A percentile compares a stretch with the other conserved stretches of the same genome.
These are phyloP conservation scores for Geotrichum cucujoidarum DNA, from an alignment of 1,139 yeast genomes.

Conservation along the genomic window DNA sequence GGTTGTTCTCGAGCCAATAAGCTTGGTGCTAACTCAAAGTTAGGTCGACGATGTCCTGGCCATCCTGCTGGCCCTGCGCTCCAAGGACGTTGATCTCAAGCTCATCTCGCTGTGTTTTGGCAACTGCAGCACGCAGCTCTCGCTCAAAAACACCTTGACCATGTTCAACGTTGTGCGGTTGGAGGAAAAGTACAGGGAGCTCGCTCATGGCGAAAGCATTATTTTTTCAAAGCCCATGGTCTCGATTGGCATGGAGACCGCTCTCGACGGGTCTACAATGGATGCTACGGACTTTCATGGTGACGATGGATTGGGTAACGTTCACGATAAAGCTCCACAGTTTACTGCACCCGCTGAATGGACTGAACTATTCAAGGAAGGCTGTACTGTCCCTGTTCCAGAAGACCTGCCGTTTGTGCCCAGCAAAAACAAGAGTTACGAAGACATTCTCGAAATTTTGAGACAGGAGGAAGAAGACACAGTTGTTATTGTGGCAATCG, in stretches of 20 bases:
- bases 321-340: constrained; percentile 36
- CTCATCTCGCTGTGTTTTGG: constrained; percentile 42
- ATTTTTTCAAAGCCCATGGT: constrained; percentile 29
- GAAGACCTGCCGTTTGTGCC: constrained; percentile 32
- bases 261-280: constrained; percentile 32
- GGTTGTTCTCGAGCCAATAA: no score
- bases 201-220: constrained; percentile 21
- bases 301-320: constrained; percentile 41
- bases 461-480: constrained; percentile 35
- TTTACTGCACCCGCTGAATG: constrained; percentile 35
- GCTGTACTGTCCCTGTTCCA: constrained; percentile 1
- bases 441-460: constrained; percentile 37
- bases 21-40: not conserved
- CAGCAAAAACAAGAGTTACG: constrained; percentile 32
- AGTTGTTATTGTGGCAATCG: constrained; percentile 40
- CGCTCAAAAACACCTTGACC: constrained; percentile 38
- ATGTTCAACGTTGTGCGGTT: constrained; percentile 36
- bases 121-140: constrained; percentile 37
- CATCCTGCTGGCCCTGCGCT: constrained; percentile 36
- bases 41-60: constrained; percentile 41
- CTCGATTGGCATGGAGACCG: constrained; percentile 36
- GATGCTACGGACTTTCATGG: constrained; percentile 44
- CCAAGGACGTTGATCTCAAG: constrained; percentile 34
- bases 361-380: constrained; percentile 26
- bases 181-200: constrained; percentile 31